These are phyloP conservation scores for Aechmea fasciata DNA, from an alignment of 176 grass and related monocot genomes.

Conservation along the genomic window DNA sequence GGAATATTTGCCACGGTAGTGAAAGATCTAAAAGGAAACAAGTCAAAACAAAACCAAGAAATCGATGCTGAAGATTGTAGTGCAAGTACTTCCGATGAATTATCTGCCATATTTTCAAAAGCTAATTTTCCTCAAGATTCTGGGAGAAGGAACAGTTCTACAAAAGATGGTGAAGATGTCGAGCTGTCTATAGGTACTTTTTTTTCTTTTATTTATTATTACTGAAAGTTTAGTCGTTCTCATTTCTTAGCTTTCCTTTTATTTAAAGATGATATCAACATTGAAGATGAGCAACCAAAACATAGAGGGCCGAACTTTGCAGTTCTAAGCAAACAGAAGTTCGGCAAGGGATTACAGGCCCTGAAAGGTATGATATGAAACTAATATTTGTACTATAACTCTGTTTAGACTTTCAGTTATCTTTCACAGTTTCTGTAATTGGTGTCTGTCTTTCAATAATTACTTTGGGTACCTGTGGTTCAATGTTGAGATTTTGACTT, in stretches of 20 bases:
- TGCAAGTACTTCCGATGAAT: conserved; percentile 41
- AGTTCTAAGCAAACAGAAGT: conserved; percentile 66
- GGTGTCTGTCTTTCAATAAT: background rate
- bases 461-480: background rate
- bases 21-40: conserved; percentile 82
- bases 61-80: conserved; percentile 31
- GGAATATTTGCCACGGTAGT: conserved; percentile 78
- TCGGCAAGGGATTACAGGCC: conserved; percentile 66
- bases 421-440: background rate
- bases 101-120: conserved; percentile 61
- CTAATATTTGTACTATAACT: conserved; percentile 3
- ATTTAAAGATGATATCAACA: conserved; percentile 73
- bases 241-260: conserved; percentile 16
- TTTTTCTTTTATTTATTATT: conserved; percentile 1
- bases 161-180: conserved; percentile 42
- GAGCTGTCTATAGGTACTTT: conserved; percentile 73
- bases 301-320: conserved; percentile 71
- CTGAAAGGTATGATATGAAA: conserved; percentile 55
- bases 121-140: conserved; percentile 42
- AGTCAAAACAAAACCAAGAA: conserved; percentile 49
- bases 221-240: background rate
- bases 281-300: conserved; percentile 64
- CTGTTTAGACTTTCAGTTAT: conserved; percentile 13
- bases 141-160: conserved; percentile 45
- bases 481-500: background rate